Conservation (phyloP, 495 filamentous ascomycete genomes). For the Neurospora sp. region DNA sequence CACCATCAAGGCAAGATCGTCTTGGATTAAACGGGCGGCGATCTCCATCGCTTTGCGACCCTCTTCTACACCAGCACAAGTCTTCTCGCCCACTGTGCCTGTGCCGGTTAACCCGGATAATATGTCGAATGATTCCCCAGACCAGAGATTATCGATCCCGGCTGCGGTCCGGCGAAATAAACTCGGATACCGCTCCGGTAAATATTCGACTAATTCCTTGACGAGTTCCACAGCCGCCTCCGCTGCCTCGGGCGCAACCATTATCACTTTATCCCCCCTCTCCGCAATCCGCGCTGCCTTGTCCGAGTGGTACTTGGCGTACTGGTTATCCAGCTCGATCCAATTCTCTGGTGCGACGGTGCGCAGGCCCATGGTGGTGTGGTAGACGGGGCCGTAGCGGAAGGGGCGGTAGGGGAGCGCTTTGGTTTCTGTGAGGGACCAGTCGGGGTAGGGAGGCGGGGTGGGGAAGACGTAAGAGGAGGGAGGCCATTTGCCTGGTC, state of each 20-base stretch:
- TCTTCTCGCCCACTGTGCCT: constrained; percentile 15
- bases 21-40: constrained; percentile 64
- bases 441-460: constrained; percentile 57
- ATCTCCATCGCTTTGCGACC: constrained; percentile 54
- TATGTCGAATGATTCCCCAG: constrained; percentile 65
- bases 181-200: constrained; percentile 70
- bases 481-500: constrained; percentile 53
- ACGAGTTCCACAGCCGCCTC: constrained; percentile 71
- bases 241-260: constrained; percentile 64
- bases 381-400: constrained; percentile 60
- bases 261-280: constrained; percentile 58
- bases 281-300: constrained; percentile 63
- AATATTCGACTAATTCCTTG: constrained; percentile 63
- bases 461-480: constrained; percentile 58
- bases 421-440: constrained; percentile 61
- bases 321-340: constrained; percentile 87
- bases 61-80: constrained; percentile 54
- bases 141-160: constrained; percentile 63
- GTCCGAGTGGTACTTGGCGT: constrained; percentile 60
- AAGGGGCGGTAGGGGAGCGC: constrained; percentile 81
- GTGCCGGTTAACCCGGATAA: background rate
- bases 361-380: constrained; percentile 77
- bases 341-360: constrained; percentile 71
- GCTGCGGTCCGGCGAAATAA: constrained; percentile 55
- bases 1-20: constrained; percentile 83